Evolutionary conservation across 768 basidiomycete species (phyloP).

Genomic region (Phanerodontia chrysosporium): DNA sequence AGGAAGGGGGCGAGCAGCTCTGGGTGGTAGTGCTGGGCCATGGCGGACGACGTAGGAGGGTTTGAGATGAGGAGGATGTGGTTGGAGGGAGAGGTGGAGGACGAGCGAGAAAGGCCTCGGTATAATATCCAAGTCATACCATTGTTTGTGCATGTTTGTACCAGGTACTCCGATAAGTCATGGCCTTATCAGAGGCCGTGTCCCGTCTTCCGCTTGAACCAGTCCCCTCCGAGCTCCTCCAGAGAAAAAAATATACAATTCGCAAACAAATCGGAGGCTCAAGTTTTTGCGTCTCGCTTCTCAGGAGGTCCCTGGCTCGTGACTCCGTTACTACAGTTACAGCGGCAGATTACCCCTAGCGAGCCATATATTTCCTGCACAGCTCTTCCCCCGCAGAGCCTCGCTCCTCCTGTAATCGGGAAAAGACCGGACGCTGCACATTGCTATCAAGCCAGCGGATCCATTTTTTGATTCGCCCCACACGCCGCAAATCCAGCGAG

Average conservation of each 20-base stretch:
- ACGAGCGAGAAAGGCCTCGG: slow-evolving; percentile 7
- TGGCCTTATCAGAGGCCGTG: slow-evolving; percentile 15
- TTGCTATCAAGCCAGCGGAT: neutral
- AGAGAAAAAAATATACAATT: neutral
- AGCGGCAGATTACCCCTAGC: neutral
- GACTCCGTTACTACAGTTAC: neutral
- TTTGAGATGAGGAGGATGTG: slow-evolving; percentile 4
- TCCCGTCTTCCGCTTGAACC: neutral
- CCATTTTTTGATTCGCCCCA: neutral
- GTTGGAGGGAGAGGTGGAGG: slow-evolving; percentile 7
- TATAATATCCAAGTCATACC: slow-evolving; percentile 13
- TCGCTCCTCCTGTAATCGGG: neutral
- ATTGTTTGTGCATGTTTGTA: slow-evolving; percentile 22
- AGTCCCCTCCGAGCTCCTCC: neutral
- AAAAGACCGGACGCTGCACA: slow-evolving; percentile 1
- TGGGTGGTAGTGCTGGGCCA: slow-evolving; percentile 64
- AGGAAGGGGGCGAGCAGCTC: slow-evolving; percentile 90
- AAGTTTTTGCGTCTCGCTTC: neutral
- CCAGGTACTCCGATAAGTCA: slow-evolving; percentile 12
- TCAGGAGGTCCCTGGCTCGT: neutral
- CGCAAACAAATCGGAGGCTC: neutral
- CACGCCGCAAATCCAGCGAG: neutral
- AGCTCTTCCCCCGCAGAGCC: neutral
- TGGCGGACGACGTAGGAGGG: slow-evolving; percentile 20
- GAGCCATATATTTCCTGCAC: neutral